phyloP scores from a whole-genome alignment of 2,329 filamentous ascomycete genomes.

The Fusarium pseudonygamai region DNA sequence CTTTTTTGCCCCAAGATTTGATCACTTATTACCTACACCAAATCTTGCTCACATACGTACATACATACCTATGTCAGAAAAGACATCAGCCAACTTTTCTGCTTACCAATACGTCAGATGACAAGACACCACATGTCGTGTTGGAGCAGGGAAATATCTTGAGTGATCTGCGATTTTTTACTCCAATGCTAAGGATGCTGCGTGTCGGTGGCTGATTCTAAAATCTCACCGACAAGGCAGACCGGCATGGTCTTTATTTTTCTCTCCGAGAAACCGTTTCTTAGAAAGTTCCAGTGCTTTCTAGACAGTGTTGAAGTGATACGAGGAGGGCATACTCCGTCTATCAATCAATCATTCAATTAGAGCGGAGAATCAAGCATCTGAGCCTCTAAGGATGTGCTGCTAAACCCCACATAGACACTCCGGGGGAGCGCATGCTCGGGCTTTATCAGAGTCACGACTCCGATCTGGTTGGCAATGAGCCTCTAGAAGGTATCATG shows the following conservation, averaged over 20 bases:
- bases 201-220: conserved; percentile 30
- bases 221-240: conserved; percentile 28
- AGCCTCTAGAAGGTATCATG: not conserved
- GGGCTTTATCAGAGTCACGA: not conserved
- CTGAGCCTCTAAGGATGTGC: not conserved
- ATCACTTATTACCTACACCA: conserved; percentile 2
- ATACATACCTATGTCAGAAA: not conserved
- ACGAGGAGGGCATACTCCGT: not conserved
- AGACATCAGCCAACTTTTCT: conserved; percentile 1
- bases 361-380: not conserved
- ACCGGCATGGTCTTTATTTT: conserved; percentile 5
- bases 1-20: conserved; percentile 23
- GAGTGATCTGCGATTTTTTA: conserved; percentile 33
- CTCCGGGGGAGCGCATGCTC: conserved; percentile 1
- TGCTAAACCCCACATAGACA: conserved; percentile 8
- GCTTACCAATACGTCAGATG: conserved; percentile 37
- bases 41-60: not conserved
- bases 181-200: not conserved
- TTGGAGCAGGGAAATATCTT: conserved; percentile 5
- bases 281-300: conserved; percentile 40
- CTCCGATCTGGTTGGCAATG: not conserved
- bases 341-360: not conserved
- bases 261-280: not conserved
- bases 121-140: conserved; percentile 7
- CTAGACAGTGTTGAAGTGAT: not conserved